Base-by-base conservation (phyloP, 2,329 filamentous ascomycete genomes). In the Cordyceps tenuipes region DNA sequence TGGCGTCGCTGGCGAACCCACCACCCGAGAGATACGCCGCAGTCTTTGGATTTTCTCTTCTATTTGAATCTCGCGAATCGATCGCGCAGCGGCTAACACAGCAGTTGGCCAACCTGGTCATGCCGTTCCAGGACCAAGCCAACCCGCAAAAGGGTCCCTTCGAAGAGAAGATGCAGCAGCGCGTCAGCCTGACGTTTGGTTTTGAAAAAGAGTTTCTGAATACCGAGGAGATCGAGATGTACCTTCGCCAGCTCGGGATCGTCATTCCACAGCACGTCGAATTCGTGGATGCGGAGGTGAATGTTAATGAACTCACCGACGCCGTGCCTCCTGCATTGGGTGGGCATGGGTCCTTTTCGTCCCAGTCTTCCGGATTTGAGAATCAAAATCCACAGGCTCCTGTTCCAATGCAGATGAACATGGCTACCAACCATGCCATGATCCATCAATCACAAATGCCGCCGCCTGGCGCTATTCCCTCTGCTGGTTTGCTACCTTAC, bases 131-230 rank as follows among this genome's bases (percentile, higher is more conserved):
- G 19, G 53, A 55, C 9, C 56, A 58, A 31, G 44, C 47, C 10
- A 50, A 54, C n/a, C n/a, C 46, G 15, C 57, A 36, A 23, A 34
- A 17, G 8, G 56, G 51, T 7, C 56, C 56, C 13, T 44, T 36
- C 15, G 61, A 65, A 34, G 64, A 64, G 21, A 49, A 55, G 29
- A 55, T 59, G 56, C 74, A 78, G 43, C 67, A 71, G 13, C 75
- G 77, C 17, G 76, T 88, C 64, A 74, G 74, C 21, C 79, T 82
- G 63, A 79, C 77, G 44, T 70, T 86, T 1, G 87, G 84, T 0
- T 88, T 86, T 62, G 82, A 88, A 62, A 89, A 89, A 5, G 83
- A 89, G 55, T 94, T 90, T 77, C 89, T 88, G 65, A 89, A 94
- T 67, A 75, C 85, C 0, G 81, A 89, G 62, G 90, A 94, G 69